phyloP scores from a whole-genome alignment of 805 yeast species.

The Lipomyces anomalus region DNA sequence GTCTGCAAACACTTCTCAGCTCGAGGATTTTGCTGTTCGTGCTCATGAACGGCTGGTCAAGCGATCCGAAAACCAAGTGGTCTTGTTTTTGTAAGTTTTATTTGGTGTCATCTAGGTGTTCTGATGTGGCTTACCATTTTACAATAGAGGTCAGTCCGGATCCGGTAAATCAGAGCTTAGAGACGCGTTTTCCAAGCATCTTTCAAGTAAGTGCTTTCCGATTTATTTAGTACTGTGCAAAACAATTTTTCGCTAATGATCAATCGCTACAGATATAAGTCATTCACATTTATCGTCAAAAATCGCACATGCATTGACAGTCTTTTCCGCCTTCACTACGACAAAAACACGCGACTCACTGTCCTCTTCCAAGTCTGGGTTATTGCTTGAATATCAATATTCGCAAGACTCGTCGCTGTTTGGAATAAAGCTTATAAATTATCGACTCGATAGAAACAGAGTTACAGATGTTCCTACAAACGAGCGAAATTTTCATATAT shows the following conservation, averaged over 20 bases:
- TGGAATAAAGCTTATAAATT: slow-evolving; percentile 52
- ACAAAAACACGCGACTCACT: slow-evolving; percentile 35
- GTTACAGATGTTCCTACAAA: slow-evolving; percentile 45
- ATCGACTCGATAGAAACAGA: slow-evolving; percentile 50
- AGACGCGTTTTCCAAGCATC: slow-evolving; percentile 3
- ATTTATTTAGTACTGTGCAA: too few relatives aligned
- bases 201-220: too few relatives aligned
- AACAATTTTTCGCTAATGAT: too few relatives aligned
- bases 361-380: slow-evolving; percentile 49
- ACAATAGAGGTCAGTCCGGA: slow-evolving; percentile 35
- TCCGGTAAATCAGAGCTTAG: slow-evolving; percentile 38
- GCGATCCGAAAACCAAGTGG: slow-evolving; percentile 36
- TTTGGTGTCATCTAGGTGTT: neutral
- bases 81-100: slow-evolving; percentile 30
- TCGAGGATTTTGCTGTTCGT: slow-evolving; percentile 36
- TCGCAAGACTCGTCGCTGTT: slow-evolving; percentile 40
- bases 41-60: slow-evolving; percentile 35
- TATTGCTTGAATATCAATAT: slow-evolving; percentile 50
- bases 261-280: neutral
- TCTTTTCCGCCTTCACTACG: slow-evolving; percentile 37
- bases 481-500: slow-evolving; percentile 56
- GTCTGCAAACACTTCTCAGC: slow-evolving; percentile 33
- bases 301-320: slow-evolving; percentile 33
- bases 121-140: neutral
- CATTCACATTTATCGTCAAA: slow-evolving; percentile 32